phyloP scores from a whole-genome alignment of 2,329 filamentous ascomycete genomes.

The Exophiala oligosperma region DNA sequence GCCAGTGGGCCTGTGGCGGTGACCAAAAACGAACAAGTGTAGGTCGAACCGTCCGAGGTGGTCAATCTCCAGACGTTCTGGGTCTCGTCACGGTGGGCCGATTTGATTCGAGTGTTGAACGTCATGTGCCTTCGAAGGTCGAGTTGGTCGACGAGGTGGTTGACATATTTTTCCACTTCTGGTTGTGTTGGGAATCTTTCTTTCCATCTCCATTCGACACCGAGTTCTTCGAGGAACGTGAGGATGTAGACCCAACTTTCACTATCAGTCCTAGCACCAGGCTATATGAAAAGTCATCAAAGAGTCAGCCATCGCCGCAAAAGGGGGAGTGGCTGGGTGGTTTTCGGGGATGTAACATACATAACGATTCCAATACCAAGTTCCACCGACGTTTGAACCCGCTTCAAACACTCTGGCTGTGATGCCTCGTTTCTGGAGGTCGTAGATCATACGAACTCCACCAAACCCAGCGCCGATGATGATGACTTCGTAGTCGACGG shows the following conservation, averaged over 20 bases:
- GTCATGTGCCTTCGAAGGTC: constrained; percentile 45
- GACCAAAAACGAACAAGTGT: constrained; percentile 45
- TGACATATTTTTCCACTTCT: constrained; percentile 49
- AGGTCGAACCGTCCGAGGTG: constrained; percentile 41
- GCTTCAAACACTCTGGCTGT: constrained; percentile 47
- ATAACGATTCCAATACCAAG: constrained; percentile 36
- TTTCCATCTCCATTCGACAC: constrained; percentile 33
- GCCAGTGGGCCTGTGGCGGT: constrained; percentile 54
- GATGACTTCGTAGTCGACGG: neutral
- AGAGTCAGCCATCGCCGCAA: neutral
- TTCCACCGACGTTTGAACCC: constrained; percentile 41
- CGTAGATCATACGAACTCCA: constrained; percentile 40
- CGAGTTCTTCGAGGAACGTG: constrained; percentile 37
- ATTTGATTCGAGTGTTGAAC: constrained; percentile 45
- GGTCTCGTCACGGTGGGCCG: constrained; percentile 40
- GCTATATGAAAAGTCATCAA: constrained; percentile 29
- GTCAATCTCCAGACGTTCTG: constrained; percentile 45
- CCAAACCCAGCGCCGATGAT: constrained; percentile 5
- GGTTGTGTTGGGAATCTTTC: constrained; percentile 36
- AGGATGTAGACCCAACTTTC: constrained; percentile 45
- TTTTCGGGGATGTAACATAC: neutral
- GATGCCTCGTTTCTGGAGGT: constrained; percentile 51
- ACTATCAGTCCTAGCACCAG: constrained; percentile 48
- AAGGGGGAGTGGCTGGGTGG: neutral
- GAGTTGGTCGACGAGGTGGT: constrained; percentile 46